Percentiles rank a stretch among this genome's conserved stretches.
Evolutionary conservation across 2,329 filamentous ascomycete species (phyloP).

Genomic region (Pyrenochaeta sp.): DNA sequence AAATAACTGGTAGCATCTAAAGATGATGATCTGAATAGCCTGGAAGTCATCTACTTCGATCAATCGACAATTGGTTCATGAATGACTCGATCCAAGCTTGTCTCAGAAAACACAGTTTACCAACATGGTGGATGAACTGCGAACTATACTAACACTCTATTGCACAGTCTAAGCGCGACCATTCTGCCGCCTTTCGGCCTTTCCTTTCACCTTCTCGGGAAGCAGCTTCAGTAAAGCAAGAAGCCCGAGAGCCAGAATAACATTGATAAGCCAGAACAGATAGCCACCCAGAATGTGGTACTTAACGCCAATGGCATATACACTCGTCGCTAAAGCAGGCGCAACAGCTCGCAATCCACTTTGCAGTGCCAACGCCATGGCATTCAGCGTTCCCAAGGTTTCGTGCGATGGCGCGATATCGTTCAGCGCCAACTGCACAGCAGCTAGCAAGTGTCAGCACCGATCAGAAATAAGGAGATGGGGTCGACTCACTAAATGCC

Average conservation of each 20-base stretch:
- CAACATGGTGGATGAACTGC: not conserved
- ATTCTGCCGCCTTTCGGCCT: slow-evolving; percentile 1
- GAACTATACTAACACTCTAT: not conserved
- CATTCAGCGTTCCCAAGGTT: slow-evolving; percentile 76
- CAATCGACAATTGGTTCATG: too few species aligned
- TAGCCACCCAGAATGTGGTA: slow-evolving; percentile 71
- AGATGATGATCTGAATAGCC: too few species aligned
- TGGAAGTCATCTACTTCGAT: too few species aligned
- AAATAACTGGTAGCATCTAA: too few species aligned
- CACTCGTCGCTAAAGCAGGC: slow-evolving; percentile 70
- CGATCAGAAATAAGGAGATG: not conserved
- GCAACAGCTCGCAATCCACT: slow-evolving; percentile 71
- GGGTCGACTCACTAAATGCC: slow-evolving; percentile 65
- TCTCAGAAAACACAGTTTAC: too few species aligned
- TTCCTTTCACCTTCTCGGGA: slow-evolving; percentile 37
- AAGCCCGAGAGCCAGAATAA: slow-evolving; percentile 38
- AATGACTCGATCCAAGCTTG: too few species aligned
- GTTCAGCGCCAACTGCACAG: slow-evolving; percentile 76
- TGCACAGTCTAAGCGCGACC: not conserved
- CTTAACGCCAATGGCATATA: slow-evolving; percentile 74
- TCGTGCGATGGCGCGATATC: slow-evolving; percentile 72
- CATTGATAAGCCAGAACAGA: slow-evolving; percentile 69
- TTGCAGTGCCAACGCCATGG: slow-evolving; percentile 68
- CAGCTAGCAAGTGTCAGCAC: slow-evolving; percentile 51
- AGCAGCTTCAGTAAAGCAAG: slow-evolving; percentile 23